phyloP scores from a whole-genome alignment of 2,329 filamentous ascomycete genomes.

The Penicillium hesseltinei region DNA sequence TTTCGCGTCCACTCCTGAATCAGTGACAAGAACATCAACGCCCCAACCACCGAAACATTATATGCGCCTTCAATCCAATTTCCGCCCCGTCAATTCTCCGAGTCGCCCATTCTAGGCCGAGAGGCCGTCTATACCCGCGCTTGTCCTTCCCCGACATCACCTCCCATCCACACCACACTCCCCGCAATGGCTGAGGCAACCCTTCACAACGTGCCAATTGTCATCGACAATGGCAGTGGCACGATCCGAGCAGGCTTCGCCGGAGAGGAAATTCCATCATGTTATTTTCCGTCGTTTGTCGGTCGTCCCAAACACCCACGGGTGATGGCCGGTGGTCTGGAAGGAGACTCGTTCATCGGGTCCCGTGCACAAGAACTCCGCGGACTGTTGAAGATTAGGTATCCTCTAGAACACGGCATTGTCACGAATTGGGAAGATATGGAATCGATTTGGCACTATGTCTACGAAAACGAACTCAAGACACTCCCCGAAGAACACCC shows the following conservation, averaged over 20 bases:
- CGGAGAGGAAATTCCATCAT: conserved; percentile 92
- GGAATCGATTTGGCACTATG: conserved; percentile 98
- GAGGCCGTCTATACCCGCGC: conserved; percentile 31
- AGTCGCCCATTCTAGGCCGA: conserved; percentile 28
- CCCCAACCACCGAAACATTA: conserved; percentile 11
- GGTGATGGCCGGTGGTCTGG: conserved; percentile 91
- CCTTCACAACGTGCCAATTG: conserved; percentile 95
- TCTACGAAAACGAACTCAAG: conserved; percentile 94
- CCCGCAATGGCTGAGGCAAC: conserved; percentile 60
- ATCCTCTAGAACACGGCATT: conserved; percentile 94
- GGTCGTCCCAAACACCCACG: conserved; percentile 92
- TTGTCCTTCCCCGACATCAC: conserved; percentile 18
- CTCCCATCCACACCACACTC: conserved; percentile 15
- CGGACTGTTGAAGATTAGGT: conserved; percentile 90
- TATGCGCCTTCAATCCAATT: conserved; percentile 12
- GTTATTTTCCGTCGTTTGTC: conserved; percentile 96
- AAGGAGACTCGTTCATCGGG: conserved; percentile 96
- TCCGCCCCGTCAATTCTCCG: conserved; percentile 8
- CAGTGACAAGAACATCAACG: conserved; percentile 12
- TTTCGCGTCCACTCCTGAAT: conserved; percentile 20
- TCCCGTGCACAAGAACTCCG: conserved; percentile 86
- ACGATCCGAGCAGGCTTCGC: conserved; percentile 97
- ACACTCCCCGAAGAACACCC: conserved; percentile 98
- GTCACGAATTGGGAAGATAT: conserved; percentile 99
- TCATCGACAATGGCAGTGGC: conserved; percentile 97